Evolutionary conservation across 352 stramenopile genomes (phyloP).

Genomic region (Globisporangium okanoganense): DNA sequence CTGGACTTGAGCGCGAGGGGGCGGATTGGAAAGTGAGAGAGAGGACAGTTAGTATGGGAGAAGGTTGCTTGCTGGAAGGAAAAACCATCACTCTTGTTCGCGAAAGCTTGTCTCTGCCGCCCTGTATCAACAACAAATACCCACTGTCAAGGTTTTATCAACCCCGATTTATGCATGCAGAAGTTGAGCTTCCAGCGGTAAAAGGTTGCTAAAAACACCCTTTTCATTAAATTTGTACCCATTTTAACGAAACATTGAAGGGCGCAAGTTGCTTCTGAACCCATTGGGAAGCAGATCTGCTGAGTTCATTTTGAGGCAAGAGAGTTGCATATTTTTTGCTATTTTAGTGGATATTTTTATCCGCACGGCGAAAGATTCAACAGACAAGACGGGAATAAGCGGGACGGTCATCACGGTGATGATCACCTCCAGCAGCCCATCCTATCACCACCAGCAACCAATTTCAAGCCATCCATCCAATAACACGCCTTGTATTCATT

Average conservation of each 20-base stretch:
- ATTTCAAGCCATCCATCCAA: not conserved
- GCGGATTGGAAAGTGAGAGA: conserved; percentile 8
- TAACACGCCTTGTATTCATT: not conserved
- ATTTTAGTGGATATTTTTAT: conserved; percentile 8
- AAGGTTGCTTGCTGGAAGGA: not conserved
- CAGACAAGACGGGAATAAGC: not conserved
- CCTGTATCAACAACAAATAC: not conserved
- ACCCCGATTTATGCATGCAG: not conserved
- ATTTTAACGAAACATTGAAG: conserved; percentile 1
- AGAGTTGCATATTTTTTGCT: conserved; percentile 1
- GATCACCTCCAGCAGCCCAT: not conserved
- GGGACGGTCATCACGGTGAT: not conserved
- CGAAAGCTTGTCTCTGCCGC: too few species aligned
- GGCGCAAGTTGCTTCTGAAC: conserved; percentile 1
- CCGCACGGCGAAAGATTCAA: not conserved
- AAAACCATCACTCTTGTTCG: conserved; percentile 2
- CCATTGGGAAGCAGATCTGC: too few species aligned
- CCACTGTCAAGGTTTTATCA: not conserved
- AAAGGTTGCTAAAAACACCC: not conserved
- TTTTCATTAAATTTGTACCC: not conserved
- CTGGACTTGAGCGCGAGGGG: not conserved
- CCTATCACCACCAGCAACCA: not conserved
- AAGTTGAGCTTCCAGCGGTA: not conserved
- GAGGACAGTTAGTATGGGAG: too few species aligned
- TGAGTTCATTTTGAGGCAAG: not conserved